phyloP scores from a whole-genome alignment of 2,329 filamentous ascomycete genomes.

The Juglanconis sp. region DNA sequence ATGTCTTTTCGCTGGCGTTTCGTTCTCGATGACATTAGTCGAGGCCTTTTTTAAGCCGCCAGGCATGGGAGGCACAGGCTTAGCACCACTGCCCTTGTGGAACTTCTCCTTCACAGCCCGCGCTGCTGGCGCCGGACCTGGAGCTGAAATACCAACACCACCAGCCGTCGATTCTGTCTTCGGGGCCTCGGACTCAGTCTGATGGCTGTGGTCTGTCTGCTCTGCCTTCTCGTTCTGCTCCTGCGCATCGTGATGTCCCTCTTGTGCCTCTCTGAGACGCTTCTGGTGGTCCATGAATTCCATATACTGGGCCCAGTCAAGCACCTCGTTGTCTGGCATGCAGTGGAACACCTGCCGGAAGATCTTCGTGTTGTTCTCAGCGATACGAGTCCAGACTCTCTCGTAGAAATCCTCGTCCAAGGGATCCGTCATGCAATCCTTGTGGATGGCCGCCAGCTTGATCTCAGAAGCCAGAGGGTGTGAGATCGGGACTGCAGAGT shows the following conservation, averaged over 20 bases:
- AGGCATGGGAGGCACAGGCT: slow-evolving; percentile 23
- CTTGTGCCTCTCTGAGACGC: slow-evolving; percentile 69
- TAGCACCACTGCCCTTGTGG: slow-evolving; percentile 23
- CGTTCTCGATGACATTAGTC: slow-evolving; percentile 1
- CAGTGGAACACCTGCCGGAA: slow-evolving; percentile 93
- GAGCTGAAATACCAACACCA: slow-evolving; percentile 41
- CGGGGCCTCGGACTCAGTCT: slow-evolving; percentile 23
- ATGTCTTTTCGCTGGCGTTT: slow-evolving; percentile 13
- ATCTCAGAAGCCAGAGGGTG: slow-evolving; percentile 65
- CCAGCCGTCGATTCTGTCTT: slow-evolving; percentile 26
- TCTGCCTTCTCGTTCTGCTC: slow-evolving; percentile 53
- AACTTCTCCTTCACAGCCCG: slow-evolving; percentile 36
- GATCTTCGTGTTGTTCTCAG: slow-evolving; percentile 92
- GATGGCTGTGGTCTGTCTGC: slow-evolving; percentile 30
- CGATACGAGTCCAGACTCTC: slow-evolving; percentile 82
- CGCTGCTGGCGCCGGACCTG: slow-evolving; percentile 34
- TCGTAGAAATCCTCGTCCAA: slow-evolving; percentile 78
- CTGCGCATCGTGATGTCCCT: slow-evolving; percentile 35
- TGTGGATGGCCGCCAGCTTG: slow-evolving; percentile 68
- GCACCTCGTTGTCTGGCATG: slow-evolving; percentile 93
- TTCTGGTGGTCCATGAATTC: slow-evolving; percentile 76
- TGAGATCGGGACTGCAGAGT: slow-evolving; percentile 40
- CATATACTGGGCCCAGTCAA: slow-evolving; percentile 89
- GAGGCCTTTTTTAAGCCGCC: slow-evolving; percentile 2
- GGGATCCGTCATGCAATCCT: slow-evolving; percentile 94